Evolutionary conservation across 169 alveolate genomes (phyloP), one percentile per base, ranked within the genome.

Genomic region (Plasmodium berghei): DNA sequence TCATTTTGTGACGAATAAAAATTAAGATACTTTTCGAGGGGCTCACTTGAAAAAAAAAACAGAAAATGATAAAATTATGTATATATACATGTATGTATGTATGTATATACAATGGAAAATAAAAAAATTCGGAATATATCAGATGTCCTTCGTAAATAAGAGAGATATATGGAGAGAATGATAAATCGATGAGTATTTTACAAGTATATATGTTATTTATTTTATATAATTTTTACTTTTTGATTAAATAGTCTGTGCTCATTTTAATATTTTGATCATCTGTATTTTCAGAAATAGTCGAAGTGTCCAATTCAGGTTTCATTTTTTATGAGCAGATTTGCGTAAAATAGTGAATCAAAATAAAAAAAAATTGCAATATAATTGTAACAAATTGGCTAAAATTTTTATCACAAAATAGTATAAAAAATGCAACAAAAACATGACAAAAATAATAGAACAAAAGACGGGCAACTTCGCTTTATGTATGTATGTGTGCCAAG

Each of bases 11-110:
- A 72, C n/a, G 85, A 24, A 55, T 72, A 72, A 26, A 80, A 59
- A 24, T 59, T 64, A 9, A 80, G 63, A 16, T 67, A 80, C 10
- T 66, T 55, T 12, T 80, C 90, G 16, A 67, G 46, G n/a, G 90
- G 22, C 22, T 80, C 90, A 48, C 90, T 80, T 62, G 24, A 42
- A 20, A 4, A 5, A 77, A 55, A 16, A 42, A 42, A 18, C 40
- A 42, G 1, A 18, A 34, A 5, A 1, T 9, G 20, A 49, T 70
- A 10, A 18, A 46, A 18, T 63, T 48, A 24, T 24, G 34, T n/a
- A 48, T 63, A 54, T 12, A n/a, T 62, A 61, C 49, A 46, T 24
- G 40, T 55, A 59, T 22, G 48, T 48, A 6, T 52, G 54, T 0
- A 70, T 49, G 24, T 71, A 52, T 24, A 52, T 26, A 20, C 52